Percentiles rank a stretch among this genome's conserved stretches.
Evolutionary conservation across 2,329 filamentous ascomycete genomes (phyloP).

Genomic region (Fusarium bulbicola): DNA sequence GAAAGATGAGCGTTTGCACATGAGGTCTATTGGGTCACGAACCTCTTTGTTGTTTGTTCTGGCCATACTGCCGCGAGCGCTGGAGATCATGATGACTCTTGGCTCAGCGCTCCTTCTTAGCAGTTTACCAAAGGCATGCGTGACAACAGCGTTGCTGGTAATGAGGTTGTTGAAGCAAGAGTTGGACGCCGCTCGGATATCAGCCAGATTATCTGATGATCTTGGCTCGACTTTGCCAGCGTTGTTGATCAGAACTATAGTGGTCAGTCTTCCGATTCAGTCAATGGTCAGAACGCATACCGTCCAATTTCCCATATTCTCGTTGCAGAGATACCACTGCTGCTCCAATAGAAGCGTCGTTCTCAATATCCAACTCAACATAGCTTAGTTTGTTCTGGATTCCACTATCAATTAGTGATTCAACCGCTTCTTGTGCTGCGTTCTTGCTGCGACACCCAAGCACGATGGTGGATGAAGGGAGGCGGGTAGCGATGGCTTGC

Average conservation of each 20-base stretch:
- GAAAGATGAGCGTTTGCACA: neutral
- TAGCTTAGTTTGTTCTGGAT: neutral
- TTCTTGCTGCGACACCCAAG: neutral
- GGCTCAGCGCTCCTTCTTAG: neutral
- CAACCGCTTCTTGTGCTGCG: neutral
- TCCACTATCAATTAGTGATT: neutral
- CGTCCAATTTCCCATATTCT: neutral
- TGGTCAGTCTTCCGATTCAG: rapidly evolving
- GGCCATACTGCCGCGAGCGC: slow-evolving; percentile 1
- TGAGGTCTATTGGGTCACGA: rapidly evolving
- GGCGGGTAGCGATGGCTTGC: neutral
- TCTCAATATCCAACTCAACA: slow-evolving; percentile 7
- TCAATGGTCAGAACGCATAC: rapidly evolving
- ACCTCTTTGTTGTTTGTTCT: neutral
- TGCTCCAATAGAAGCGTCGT: neutral
- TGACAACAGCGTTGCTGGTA: neutral
- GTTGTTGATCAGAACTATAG: neutral
- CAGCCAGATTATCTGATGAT: neutral
- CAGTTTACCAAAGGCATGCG: neutral
- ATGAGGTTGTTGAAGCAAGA: slow-evolving; percentile 12
- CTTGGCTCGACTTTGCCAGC: neutral
- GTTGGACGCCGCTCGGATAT: neutral
- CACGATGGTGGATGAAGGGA: slow-evolving; percentile 2
- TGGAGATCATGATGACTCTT: slow-evolving; percentile 15
- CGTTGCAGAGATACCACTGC: neutral